Conservation (phyloP, 1,284 basidiomycete genomes). For the Cryptococcus amylolentus region DNA sequence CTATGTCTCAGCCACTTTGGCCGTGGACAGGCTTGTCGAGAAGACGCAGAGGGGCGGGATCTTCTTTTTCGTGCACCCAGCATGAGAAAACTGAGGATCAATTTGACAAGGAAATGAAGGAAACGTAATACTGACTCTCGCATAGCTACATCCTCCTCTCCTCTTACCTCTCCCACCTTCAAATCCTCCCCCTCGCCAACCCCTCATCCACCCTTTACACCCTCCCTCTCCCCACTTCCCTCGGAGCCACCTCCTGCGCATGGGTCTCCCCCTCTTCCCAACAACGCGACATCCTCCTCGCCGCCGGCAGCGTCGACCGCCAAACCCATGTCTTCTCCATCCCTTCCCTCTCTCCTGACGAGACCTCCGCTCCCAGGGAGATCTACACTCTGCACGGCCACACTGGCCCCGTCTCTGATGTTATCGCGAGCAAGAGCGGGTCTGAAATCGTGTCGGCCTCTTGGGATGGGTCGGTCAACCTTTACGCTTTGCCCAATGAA, state of each 20-base stretch:
- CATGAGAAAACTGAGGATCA: too few relatives aligned
- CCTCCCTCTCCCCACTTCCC: slow-evolving; percentile 44
- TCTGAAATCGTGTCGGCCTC: slow-evolving; percentile 66
- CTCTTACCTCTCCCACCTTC: slow-evolving; percentile 74
- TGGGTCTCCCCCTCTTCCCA: slow-evolving; percentile 55
- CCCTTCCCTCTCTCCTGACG: slow-evolving; percentile 47
- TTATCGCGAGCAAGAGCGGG: slow-evolving; percentile 58
- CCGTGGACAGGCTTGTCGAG: too few relatives aligned
- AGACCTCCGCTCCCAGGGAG: slow-evolving; percentile 54
- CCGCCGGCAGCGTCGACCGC: slow-evolving; percentile 81
- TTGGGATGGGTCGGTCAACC: slow-evolving; percentile 74
- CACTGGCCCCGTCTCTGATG: slow-evolving; percentile 66
- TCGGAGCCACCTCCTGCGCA: slow-evolving; percentile 68
- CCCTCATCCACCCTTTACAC: slow-evolving; percentile 33
- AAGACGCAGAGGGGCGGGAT: too few relatives aligned
- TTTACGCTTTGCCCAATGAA: slow-evolving; percentile 55
- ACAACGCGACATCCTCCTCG: slow-evolving; percentile 52
- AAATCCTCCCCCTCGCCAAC: slow-evolving; percentile 59
- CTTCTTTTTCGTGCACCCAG: too few relatives aligned
- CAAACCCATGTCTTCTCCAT: slow-evolving; percentile 64
- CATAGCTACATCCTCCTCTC: slow-evolving; percentile 68
- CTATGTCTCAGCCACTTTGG: too few relatives aligned
- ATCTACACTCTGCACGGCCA: slow-evolving; percentile 64
- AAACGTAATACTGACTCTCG: background rate
- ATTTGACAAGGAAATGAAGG: too few relatives aligned